Conservation (phyloP, 139 green algal species). For the Chlamydomonas sphaeroides region DNA sequence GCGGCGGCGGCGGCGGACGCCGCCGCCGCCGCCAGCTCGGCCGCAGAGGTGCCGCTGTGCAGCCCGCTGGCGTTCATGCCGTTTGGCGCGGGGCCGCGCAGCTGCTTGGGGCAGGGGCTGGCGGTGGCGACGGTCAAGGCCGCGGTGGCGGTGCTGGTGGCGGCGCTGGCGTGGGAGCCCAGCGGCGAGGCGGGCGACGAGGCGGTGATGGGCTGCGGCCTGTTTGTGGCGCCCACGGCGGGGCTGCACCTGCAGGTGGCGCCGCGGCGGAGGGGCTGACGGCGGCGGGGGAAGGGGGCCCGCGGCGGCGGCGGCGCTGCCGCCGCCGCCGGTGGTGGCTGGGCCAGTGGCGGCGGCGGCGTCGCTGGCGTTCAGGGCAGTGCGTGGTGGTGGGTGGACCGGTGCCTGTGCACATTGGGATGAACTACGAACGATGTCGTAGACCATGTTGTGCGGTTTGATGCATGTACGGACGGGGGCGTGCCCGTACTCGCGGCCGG, state of each 20-base stretch:
- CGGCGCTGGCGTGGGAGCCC: constrained; percentile 32
- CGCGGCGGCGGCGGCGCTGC: no score
- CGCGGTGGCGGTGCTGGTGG: constrained; percentile 34
- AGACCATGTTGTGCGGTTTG: no score
- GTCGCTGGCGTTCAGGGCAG: no score
- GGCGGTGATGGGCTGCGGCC: neutral
- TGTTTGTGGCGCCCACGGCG: constrained; percentile 10
- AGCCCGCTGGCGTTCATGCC: constrained; percentile 44
- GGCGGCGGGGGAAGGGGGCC: no score
- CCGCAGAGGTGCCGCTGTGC: constrained; percentile 1
- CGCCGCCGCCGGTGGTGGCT: no score
- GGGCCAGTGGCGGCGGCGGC: no score
- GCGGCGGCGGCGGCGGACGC: neutral
- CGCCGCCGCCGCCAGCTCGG: neutral
- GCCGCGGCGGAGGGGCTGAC: neutral
- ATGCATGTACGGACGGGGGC: no score
- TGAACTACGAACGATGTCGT: no score
- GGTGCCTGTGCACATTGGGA: no score
- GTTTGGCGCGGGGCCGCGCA: constrained; percentile 35
- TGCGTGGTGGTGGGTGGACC: no score
- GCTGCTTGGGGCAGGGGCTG: constrained; percentile 43
- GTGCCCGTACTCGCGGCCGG: no score
- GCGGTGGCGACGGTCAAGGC: constrained; percentile 45
- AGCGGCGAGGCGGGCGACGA: neutral
- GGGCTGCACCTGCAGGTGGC: constrained; percentile 25